phyloP scores from a whole-genome alignment of 495 filamentous ascomycete species.

The Halenospora varia region DNA sequence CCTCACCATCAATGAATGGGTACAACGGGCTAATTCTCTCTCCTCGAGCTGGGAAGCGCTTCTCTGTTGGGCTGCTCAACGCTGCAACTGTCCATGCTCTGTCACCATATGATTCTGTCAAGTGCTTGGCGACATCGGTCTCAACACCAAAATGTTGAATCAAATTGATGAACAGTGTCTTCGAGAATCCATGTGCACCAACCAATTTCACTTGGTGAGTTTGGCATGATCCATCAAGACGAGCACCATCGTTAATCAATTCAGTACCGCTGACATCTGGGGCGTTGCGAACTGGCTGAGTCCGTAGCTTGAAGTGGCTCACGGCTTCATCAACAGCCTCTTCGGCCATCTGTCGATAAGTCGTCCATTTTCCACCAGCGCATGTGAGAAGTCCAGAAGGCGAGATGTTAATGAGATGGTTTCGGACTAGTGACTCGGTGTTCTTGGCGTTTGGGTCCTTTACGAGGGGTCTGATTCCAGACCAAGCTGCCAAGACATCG shows the following conservation, averaged over 20 bases:
- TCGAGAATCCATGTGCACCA: constrained; percentile 90
- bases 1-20: constrained; percentile 95
- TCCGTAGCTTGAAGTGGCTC: constrained; percentile 65
- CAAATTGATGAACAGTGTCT: constrained; percentile 96
- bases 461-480: constrained; percentile 89
- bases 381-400: constrained; percentile 84
- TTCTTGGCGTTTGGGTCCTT: constrained; percentile 92
- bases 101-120: constrained; percentile 88
- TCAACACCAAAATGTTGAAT: constrained; percentile 97
- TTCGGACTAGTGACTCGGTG: constrained; percentile 92
- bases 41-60: constrained; percentile 85
- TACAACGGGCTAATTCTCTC: constrained; percentile 78
- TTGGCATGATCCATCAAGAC: constrained; percentile 81
- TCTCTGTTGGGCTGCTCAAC: constrained; percentile 72
- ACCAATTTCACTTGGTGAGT: constrained; percentile 87
- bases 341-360: constrained; percentile 98
- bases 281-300: constrained; percentile 51
- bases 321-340: constrained; percentile 93
- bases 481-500: constrained; percentile 95
- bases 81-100: constrained; percentile 93
- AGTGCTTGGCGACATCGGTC: constrained; percentile 90
- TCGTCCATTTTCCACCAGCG: constrained; percentile 99
- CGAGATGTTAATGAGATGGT: constrained; percentile 88
- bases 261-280: constrained; percentile 79
- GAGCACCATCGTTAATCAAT: constrained; percentile 65